These are phyloP conservation scores for Periconia sp. DNA, from an alignment of 2,329 filamentous ascomycete species.

Conservation along the genomic window DNA sequence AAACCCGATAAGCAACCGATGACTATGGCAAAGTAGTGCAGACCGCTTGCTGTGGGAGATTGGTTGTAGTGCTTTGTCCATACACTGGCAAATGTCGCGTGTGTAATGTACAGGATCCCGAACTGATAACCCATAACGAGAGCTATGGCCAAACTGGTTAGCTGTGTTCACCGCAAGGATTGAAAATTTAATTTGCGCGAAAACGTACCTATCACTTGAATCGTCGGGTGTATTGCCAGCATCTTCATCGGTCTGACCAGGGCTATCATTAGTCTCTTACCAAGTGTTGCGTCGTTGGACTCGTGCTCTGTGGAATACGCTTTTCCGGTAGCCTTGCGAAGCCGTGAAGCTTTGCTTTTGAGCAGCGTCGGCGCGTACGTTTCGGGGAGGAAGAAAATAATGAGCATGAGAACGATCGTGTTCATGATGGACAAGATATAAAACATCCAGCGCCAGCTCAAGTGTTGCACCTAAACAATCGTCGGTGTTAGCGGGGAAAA, in stretches of 20 bases:
- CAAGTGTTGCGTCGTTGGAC: conserved; percentile 4
- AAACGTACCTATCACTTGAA: conserved; percentile 41
- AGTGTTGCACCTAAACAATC: conserved; percentile 5
- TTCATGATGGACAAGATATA: conserved; percentile 20
- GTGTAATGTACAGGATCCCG: conserved; percentile 33
- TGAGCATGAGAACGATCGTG: conserved; percentile 14
- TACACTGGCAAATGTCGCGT: conserved; percentile 21
- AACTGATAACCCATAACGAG: conserved; percentile 46
- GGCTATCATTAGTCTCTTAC: conserved; percentile 15
- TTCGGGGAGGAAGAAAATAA: conserved; percentile 45
- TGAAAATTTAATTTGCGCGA: conserved; percentile 1
- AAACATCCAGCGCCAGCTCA: conserved; percentile 25
- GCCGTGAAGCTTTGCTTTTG: conserved; percentile 41
- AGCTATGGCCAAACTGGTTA: background rate
- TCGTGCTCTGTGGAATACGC: conserved; percentile 23
- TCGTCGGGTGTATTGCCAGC: conserved; percentile 55
- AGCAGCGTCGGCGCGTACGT: conserved; percentile 50
- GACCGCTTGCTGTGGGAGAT: conserved; percentile 11
- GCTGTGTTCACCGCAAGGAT: background rate
- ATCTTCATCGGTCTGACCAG: conserved; percentile 56
- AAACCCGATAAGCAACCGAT: conserved; percentile 56
- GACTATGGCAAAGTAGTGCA: conserved; percentile 53
- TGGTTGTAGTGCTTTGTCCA: conserved; percentile 20
- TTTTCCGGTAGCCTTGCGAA: conserved; percentile 46
- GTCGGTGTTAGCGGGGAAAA: background rate